phyloP scores from a whole-genome alignment of 2,329 filamentous ascomycete species.

The Cercospora berteroae region DNA sequence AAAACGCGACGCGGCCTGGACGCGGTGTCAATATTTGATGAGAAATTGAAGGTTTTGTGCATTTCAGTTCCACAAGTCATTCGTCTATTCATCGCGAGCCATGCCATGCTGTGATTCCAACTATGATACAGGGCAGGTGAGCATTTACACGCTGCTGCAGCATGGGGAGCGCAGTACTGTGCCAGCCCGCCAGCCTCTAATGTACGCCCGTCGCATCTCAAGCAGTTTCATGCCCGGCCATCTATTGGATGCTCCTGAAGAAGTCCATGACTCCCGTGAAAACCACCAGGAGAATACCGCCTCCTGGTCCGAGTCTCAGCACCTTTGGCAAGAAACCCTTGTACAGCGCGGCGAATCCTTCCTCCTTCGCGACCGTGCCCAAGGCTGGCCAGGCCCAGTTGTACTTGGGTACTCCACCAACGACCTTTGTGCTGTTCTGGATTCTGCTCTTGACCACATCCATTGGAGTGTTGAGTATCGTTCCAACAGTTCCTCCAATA shows the following conservation, averaged over 20 bases:
- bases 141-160: background rate
- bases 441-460: slow-evolving; percentile 98
- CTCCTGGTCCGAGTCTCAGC: slow-evolving; percentile 68
- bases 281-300: slow-evolving; percentile 75
- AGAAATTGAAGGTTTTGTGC: background rate
- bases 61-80: background rate
- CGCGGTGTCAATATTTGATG: background rate
- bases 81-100: background rate
- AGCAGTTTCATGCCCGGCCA: slow-evolving; percentile 19
- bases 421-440: slow-evolving; percentile 83
- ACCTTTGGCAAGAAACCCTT: slow-evolving; percentile 99
- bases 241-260: slow-evolving; percentile 68
- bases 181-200: background rate
- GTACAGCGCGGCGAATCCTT: slow-evolving; percentile 88
- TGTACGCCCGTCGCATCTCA: background rate
- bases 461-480: slow-evolving; percentile 90
- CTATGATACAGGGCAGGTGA: background rate
- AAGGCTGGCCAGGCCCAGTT: slow-evolving; percentile 96
- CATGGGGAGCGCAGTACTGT: background rate
- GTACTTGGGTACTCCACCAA: slow-evolving; percentile 86
- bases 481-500: slow-evolving; percentile 86
- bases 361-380: slow-evolving; percentile 83
- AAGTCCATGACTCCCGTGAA: slow-evolving; percentile 91
- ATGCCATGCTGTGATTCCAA: background rate
- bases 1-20: background rate